Conservation (phyloP, 192 early-diverging fungal species). For the Jimgerdemannia lactiflua region DNA sequence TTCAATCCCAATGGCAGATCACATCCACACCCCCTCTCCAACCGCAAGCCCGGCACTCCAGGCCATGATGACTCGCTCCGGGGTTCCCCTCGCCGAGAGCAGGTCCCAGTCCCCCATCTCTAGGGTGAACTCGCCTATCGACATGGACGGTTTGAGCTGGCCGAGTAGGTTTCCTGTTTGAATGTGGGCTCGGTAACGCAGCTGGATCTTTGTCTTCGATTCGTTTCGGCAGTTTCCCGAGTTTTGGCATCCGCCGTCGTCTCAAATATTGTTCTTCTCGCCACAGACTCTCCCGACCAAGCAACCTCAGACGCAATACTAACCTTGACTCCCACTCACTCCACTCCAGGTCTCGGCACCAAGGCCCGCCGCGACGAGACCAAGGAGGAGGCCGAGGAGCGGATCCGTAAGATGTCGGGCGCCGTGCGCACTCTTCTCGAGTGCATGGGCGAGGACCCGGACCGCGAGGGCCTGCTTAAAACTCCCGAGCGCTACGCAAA, state of each 20-base stretch:
- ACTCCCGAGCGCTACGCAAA: constrained; percentile 97
- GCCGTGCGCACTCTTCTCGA: constrained; percentile 88
- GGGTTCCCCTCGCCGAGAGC: background rate
- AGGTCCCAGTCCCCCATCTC: constrained; percentile 4
- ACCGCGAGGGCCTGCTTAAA: constrained; percentile 91
- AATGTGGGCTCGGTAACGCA: no score
- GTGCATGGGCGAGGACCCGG: constrained; percentile 93
- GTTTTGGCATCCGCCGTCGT: no score
- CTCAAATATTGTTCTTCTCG: background rate
- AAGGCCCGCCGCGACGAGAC: constrained; percentile 77
- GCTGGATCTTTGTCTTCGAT: no score
- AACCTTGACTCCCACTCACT: background rate
- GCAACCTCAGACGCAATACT: background rate
- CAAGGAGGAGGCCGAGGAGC: constrained; percentile 60
- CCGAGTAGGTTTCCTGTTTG: constrained; percentile 60
- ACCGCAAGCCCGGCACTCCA: background rate
- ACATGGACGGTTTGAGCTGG: constrained; percentile 76
- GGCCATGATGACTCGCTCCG: background rate
- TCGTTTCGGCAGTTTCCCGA: no score
- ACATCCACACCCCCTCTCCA: no score
- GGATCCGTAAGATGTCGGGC: constrained; percentile 76
- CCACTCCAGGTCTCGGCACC: constrained; percentile 69
- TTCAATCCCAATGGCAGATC: no score
- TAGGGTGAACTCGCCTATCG: constrained; percentile 39
- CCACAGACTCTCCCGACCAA: background rate